Base-by-base conservation (phyloP, 371 early-diverging fungal genomes). In the Mucor lusitanicus region DNA sequence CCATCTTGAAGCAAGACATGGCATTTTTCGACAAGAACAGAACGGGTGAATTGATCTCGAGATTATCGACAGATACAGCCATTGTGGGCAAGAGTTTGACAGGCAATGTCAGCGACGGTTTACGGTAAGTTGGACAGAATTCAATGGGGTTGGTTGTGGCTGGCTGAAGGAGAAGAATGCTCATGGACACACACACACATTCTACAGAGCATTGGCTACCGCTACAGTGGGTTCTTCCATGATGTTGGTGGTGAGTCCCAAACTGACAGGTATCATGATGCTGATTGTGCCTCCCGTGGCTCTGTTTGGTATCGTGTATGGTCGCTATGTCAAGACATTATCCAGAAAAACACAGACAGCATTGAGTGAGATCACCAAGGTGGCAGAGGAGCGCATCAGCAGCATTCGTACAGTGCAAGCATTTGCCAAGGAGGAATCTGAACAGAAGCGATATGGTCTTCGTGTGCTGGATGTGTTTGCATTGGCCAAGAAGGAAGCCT, bases 31-130 rank as follows among this genome's bases (percentile, higher is more conserved):
- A 94, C 80, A 77, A 71, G 63, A 90, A 85, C 69, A 75, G 87
- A 69, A 89, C 90, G 2, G 94, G 94, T 33, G 95, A 95, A 68
- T 79, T 95, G 50, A 87, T 92, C 50, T 89, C 90, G 35, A 83
- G 95, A 35, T 79, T 95, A 61, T 87, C 91, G 12, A 80, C 84
- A 4, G 94, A 93, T 71, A 88, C 92, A 19, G 84, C 90, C 12
- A 83, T 92, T 40, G 91, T 93, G 59, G 91, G 92, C 63, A 91
- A 89, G 71, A 88, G 92, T 58, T 71, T 94, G 32, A 93, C 92
- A 0, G 87, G 87, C 62, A 92, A 93, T 67, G 85, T 94, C 30
- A 88, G 90, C 19, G 95, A 94, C 70, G 95, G 93, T 2, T 77
- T 94, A 66, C 78, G 94, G 76, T 85, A 56, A 64, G 9, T 21